Evolutionary conservation across 2,329 filamentous ascomycete species (phyloP).

Genomic region (Ophiostoma sp.): DNA sequence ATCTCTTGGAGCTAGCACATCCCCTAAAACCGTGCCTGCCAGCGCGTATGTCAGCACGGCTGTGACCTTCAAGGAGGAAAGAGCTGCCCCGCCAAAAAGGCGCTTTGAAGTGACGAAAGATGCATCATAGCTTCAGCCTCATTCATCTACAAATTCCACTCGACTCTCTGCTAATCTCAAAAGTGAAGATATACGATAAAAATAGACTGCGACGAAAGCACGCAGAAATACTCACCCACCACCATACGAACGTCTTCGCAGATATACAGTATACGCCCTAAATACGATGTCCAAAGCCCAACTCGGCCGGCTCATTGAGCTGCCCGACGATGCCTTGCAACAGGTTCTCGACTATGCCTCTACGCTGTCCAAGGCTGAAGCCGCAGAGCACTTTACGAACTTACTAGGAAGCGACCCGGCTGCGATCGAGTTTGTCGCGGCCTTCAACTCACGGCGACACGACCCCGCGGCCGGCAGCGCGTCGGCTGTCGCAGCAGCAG

Average conservation of each 20-base stretch:
- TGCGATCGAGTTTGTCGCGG: slow-evolving; percentile 73
- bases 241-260: background rate
- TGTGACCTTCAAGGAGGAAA: background rate
- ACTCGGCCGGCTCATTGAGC: slow-evolving; percentile 75
- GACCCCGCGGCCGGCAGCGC: slow-evolving; percentile 39
- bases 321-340: slow-evolving; percentile 80
- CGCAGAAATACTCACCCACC: too few relatives aligned
- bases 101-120: background rate
- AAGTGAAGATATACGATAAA: too few relatives aligned
- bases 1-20: background rate
- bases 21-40: background rate
- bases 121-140: background rate
- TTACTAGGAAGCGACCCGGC: slow-evolving; percentile 83
- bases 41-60: background rate
- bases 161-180: background rate
- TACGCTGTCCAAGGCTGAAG: slow-evolving; percentile 72
- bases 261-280: background rate
- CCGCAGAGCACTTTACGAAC: slow-evolving; percentile 82
- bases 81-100: slow-evolving; percentile 10
- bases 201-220: background rate
- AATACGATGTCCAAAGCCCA: slow-evolving; percentile 59
- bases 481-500: slow-evolving; percentile 16
- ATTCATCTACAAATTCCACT: background rate
- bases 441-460: slow-evolving; percentile 70
- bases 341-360: slow-evolving; percentile 82